phyloP scores from a whole-genome alignment of 345 rosid genomes.

The Fremontodendron californicum region DNA sequence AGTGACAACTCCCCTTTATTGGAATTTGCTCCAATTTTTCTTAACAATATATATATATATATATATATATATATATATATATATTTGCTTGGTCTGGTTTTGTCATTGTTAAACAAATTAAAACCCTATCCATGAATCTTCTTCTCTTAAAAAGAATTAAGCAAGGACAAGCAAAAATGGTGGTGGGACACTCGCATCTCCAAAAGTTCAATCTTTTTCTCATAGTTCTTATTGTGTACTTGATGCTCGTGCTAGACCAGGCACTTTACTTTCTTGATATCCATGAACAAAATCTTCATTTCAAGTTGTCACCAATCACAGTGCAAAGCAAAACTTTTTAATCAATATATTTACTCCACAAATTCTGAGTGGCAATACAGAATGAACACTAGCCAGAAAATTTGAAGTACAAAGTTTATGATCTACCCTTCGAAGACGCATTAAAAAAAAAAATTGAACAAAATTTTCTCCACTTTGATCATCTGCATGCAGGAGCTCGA shows the following conservation, averaged over 20 bases:
- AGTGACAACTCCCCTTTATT: not conserved
- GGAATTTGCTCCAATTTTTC: conserved; percentile 16
- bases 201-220: conserved; percentile 17
- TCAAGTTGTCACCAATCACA: not conserved
- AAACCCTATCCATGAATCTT: conserved; percentile 13
- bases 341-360: too few relatives aligned
- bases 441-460: not conserved
- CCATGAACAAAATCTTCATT: conserved; percentile 6
- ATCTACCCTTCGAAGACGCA: not conserved
- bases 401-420: conserved; percentile 3
- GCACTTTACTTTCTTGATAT: not conserved
- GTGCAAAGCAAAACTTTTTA: conserved; percentile 19
- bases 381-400: conserved; percentile 15
- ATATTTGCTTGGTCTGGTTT: not conserved
- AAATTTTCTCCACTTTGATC: not conserved
- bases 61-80: not conserved
- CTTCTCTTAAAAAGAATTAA: conserved; percentile 7
- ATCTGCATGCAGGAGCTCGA: conserved; percentile 3
- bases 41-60: too few relatives aligned
- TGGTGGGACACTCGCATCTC: conserved; percentile 16
- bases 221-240: conserved; percentile 1
- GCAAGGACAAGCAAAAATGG: conserved; percentile 13
- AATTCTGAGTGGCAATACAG: not conserved
- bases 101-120: conserved; percentile 7
- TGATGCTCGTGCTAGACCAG: not conserved